Evolutionary conservation across 2,329 filamentous ascomycete genomes (phyloP).

Genomic region (Colletotrichum sp.): DNA sequence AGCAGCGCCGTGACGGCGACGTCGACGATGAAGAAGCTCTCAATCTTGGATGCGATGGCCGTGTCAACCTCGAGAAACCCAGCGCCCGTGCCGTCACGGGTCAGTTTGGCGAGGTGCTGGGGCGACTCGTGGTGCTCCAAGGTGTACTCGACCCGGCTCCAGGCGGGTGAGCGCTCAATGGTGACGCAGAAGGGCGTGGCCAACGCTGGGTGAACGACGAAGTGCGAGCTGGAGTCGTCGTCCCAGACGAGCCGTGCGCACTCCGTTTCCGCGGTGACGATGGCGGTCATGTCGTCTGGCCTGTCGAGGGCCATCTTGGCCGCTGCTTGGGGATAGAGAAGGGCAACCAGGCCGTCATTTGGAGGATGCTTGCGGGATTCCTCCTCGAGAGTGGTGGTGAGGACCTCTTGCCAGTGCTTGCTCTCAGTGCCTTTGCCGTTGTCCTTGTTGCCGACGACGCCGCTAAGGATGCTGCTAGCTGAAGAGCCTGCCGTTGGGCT

Average conservation of each 20-base stretch:
- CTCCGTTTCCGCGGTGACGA: slow-evolving; percentile 70
- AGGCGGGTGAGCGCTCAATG: slow-evolving; percentile 62
- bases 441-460: slow-evolving; percentile 33
- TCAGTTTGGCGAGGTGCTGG: slow-evolving; percentile 63
- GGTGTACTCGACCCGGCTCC: slow-evolving; percentile 66
- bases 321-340: slow-evolving; percentile 70
- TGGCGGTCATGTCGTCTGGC: slow-evolving; percentile 61
- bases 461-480: slow-evolving; percentile 34
- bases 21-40: slow-evolving; percentile 66
- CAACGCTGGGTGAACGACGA: slow-evolving; percentile 67
- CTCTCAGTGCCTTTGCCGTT: slow-evolving; percentile 36
- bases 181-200: slow-evolving; percentile 68
- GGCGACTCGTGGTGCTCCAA: slow-evolving; percentile 69
- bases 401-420: slow-evolving; percentile 62
- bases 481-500: slow-evolving; percentile 29
- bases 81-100: slow-evolving; percentile 62
- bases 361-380: slow-evolving; percentile 56
- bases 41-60: slow-evolving; percentile 61
- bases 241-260: slow-evolving; percentile 76
- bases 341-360: slow-evolving; percentile 68
- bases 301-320: slow-evolving; percentile 67
- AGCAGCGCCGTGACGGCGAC: slow-evolving; percentile 65
- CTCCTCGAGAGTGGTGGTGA: slow-evolving; percentile 64
- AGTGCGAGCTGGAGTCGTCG: slow-evolving; percentile 62
- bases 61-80: slow-evolving; percentile 69